Percentiles rank a stretch among this genome's conserved stretches.
Conservation (phyloP, 768 basidiomycete genomes). For the Mycena galericulata region DNA sequence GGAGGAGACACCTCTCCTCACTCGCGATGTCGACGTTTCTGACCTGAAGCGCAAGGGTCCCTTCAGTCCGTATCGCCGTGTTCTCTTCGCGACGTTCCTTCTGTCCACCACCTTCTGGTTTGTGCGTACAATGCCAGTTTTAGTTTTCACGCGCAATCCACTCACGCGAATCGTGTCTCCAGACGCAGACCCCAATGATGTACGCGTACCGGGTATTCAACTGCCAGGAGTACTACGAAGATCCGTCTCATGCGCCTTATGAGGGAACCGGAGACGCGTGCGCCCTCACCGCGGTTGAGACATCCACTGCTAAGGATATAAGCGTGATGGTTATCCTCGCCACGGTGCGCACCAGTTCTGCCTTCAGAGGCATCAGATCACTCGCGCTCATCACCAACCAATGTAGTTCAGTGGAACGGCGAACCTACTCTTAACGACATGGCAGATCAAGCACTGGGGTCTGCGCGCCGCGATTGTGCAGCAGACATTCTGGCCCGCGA, state of each 20-base stretch:
- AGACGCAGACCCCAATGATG: too few species aligned
- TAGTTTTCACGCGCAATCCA: not conserved
- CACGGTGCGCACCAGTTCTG: constrained; percentile 1
- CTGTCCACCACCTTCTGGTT: constrained; percentile 33
- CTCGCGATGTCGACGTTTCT: too few species aligned
- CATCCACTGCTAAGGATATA: constrained; percentile 27
- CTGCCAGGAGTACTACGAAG: too few species aligned
- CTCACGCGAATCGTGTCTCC: too few species aligned
- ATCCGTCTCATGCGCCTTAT: too few species aligned
- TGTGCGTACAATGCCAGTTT: constrained; percentile 4
- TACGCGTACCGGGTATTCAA: too few species aligned
- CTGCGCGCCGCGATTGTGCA: constrained; percentile 27
- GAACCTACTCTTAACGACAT: constrained; percentile 32
- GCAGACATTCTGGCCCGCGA: constrained; percentile 34
- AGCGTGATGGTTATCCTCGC: constrained; percentile 24
- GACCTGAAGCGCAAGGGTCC: too few species aligned
- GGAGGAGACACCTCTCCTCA: too few species aligned
- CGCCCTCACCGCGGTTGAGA: constrained; percentile 23
- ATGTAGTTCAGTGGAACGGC: constrained; percentile 23
- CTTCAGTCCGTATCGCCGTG: constrained; percentile 32
- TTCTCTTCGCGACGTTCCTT: constrained; percentile 33
- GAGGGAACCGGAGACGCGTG: constrained; percentile 32
- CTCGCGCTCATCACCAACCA: not conserved
- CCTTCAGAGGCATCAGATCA: not conserved
- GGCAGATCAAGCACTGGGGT: constrained; percentile 33